Base-by-base conservation (phyloP, 2,329 filamentous ascomycete species). In the Pseudomassariella vexata region DNA sequence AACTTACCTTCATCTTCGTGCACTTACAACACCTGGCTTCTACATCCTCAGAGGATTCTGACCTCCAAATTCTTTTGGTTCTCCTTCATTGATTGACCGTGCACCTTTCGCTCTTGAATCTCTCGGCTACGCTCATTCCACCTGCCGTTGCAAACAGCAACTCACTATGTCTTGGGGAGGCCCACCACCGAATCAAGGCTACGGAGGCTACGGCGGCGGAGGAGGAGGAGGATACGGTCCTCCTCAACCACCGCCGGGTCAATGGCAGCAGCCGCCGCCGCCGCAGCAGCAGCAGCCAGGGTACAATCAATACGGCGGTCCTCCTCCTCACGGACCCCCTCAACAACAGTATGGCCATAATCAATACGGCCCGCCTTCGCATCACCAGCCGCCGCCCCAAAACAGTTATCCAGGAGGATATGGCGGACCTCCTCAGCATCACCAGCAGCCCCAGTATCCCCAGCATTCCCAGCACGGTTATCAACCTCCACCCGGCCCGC, bases 401-500 rank as follows among this genome's bases (percentile, higher is more conserved):
- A 27, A 21, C 18, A 9, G 9, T 9, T 23, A 23, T n/a, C 21
- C 21, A 9, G 9, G 9, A 23, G 21, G 20, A 28, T 21, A 29
- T 23, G 15, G 30, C 19, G 30, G 37, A 19, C 36, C 32, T 35
- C 39, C 34, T 15, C 35, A 25, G n/a, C 30, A 35, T 19, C 30
- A 37, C n/a, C 37, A 41, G 22, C 21, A 19, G 5, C 9, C 36
- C 37, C 27, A 33, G 11, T 28, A 33, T 4, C 23, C 18, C n/a
- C 10, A 14, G 6, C 16, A 27, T 27, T 27, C 16, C 14, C 19
- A 27, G 9, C 25, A 15, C 3, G n/a, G n/a, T 12, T 27, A 15
- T 11, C 25, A 15, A 16, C 12, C 25, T 6, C 25, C 25, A 14
- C 25, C n/a, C 11, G 49, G 62, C 23, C 55, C 60, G 15, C 65